phyloP scores from a whole-genome alignment of 2,329 filamentous ascomycete species.

The Thelonectria blattea region DNA sequence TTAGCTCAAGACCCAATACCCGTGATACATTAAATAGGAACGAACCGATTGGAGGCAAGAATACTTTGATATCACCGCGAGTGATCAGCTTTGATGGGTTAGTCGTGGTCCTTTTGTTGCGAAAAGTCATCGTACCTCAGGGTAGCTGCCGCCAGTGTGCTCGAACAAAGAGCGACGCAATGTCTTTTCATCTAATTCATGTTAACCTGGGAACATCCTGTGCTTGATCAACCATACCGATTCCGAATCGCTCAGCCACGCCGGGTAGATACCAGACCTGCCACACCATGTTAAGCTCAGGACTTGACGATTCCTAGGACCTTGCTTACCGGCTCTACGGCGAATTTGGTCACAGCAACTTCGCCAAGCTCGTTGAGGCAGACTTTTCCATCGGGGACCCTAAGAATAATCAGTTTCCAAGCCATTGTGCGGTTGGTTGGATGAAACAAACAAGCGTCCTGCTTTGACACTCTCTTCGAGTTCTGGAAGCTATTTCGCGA shows the following conservation, averaged over 20 bases:
- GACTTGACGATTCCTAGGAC: background rate
- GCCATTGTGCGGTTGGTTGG: too few species aligned
- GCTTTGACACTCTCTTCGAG: slow-evolving; percentile 84
- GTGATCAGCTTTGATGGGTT: slow-evolving; percentile 72
- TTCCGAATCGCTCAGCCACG: slow-evolving; percentile 91
- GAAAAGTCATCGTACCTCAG: slow-evolving; percentile 62
- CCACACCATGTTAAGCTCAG: slow-evolving; percentile 6
- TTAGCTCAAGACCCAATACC: slow-evolving; percentile 11
- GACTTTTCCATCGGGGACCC: slow-evolving; percentile 81
- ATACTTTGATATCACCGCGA: slow-evolving; percentile 90
- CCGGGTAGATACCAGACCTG: slow-evolving; percentile 82
- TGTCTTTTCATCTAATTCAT: slow-evolving; percentile 73
- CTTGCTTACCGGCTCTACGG: slow-evolving; percentile 81
- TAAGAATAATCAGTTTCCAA: slow-evolving; percentile 35
- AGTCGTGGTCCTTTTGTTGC: slow-evolving; percentile 21
- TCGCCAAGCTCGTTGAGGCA: slow-evolving; percentile 87
- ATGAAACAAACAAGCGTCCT: slow-evolving; percentile 67
- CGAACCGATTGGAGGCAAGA: slow-evolving; percentile 87
- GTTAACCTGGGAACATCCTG: slow-evolving; percentile 34
- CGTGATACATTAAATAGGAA: background rate
- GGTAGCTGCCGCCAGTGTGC: slow-evolving; percentile 94
- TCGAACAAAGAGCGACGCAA: slow-evolving; percentile 90
- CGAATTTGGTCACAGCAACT: slow-evolving; percentile 92
- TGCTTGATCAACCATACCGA: slow-evolving; percentile 58
- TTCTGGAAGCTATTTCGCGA: slow-evolving; percentile 71